Evolutionary conservation across 1,284 basidiomycete genomes (phyloP).

Genomic region (Golubevia pallescens): DNA sequence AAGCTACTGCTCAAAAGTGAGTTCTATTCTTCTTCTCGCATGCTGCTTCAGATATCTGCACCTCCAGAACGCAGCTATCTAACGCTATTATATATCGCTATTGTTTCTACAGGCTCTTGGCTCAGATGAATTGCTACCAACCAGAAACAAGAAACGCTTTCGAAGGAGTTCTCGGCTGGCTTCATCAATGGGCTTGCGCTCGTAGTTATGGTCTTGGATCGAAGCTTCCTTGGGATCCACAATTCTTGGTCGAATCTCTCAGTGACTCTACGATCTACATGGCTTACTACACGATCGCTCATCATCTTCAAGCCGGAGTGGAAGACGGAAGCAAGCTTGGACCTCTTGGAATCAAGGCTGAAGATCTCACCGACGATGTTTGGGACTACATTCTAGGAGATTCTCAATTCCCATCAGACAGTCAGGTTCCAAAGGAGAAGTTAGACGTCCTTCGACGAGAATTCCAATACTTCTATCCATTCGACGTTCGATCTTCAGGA

Average conservation of each 20-base stretch:
- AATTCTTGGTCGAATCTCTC: slow-evolving; percentile 94
- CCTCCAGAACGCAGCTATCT: too few relatives aligned
- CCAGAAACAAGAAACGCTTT: slow-evolving; percentile 89
- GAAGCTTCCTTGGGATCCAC: slow-evolving; percentile 93
- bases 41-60: not conserved
- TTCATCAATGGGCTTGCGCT: slow-evolving; percentile 99
- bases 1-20: slow-evolving; percentile 80
- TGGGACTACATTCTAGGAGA: slow-evolving; percentile 92
- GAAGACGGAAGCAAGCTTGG: slow-evolving; percentile 81
- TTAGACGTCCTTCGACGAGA: slow-evolving; percentile 85
- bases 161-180: slow-evolving; percentile 89
- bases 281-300: slow-evolving; percentile 94
- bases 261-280: slow-evolving; percentile 99
- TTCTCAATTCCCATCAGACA: slow-evolving; percentile 76
- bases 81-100: not conserved
- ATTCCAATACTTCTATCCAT: slow-evolving; percentile 97
- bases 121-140: slow-evolving; percentile 87
- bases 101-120: slow-evolving; percentile 72
- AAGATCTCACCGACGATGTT: slow-evolving; percentile 94
- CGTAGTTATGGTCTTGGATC: slow-evolving; percentile 95
- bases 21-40: slow-evolving; percentile 51
- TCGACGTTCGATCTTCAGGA: slow-evolving; percentile 97
- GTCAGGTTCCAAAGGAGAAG: slow-evolving; percentile 75
- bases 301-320: slow-evolving; percentile 79
- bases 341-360: slow-evolving; percentile 81